Evolutionary conservation across 1,139 yeast species (phyloP), one percentile per base, ranked within the genome.

Genomic region (Hemisphaericaspora xylofermentans): DNA sequence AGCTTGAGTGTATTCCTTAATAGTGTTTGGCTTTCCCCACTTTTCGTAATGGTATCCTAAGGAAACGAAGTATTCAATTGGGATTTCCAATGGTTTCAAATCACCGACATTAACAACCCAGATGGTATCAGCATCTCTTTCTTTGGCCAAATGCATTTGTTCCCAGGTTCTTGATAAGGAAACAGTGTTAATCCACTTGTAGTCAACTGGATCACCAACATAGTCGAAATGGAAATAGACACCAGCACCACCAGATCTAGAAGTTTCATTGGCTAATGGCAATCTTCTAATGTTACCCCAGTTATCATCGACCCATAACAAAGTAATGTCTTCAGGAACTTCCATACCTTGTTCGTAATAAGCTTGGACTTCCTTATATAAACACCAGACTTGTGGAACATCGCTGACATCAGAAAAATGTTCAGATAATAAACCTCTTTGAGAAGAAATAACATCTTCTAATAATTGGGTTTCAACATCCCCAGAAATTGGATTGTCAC

Each of bases 271-370:
- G n/a, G 43, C 47, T 22, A 38, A 27, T 6, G 56, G 56, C 25
- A 51, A 43, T 43, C 56, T 49, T 48, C 54, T 45, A 16, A 51
- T 47, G 35, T 51, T 51, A 17, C 56, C 56, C 52, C 52, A 51
- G 33, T 51, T 51, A 41, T 51, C 56, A 42, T 51, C 56, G 13
- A 46, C 50, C 56, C 56, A 51, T 30, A 51, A 45, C 35, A 51
- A 46, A 17, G 51, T 51, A 19, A 51, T 47, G 30, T 51, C 56
- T 29, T 51, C 56, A 4, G 56, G 56, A 32, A 51, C 56, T 13
- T 41, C 22, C 55, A 51, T 49, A n/a, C 56, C 56, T 24, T 39
- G 41, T 41, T 51, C 45, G 33, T 43, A 51, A 31, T 51, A 51
- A 25, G 49, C 42, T 40, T 51, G 56, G 9, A 51, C 56, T 41